Conservation (phyloP, 2,329 filamentous ascomycete genomes). For the Diaporthe amygdali region DNA sequence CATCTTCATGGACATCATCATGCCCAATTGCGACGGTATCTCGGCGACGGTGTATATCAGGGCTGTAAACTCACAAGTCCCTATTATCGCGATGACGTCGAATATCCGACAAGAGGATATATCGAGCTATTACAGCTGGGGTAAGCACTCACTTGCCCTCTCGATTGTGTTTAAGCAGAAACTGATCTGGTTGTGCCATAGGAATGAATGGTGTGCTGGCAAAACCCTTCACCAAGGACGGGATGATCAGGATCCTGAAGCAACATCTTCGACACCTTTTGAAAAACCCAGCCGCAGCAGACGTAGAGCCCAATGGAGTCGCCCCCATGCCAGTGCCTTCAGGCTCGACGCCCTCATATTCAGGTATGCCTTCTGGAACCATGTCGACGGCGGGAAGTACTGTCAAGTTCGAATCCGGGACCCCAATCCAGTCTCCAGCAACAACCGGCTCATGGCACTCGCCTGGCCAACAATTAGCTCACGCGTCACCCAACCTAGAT, state of each 20-base stretch:
- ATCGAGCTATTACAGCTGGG: constrained; percentile 95
- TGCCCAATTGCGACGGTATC: constrained; percentile 94
- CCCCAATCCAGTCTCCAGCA: constrained; percentile 60
- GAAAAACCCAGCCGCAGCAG: constrained; percentile 60
- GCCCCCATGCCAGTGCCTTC: constrained; percentile 27
- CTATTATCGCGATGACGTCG: constrained; percentile 98
- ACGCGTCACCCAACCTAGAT: constrained; percentile 54
- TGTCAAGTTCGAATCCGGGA: constrained; percentile 57
- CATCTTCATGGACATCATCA: constrained; percentile 93
- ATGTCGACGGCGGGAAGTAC: constrained; percentile 37
- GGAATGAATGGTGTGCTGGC: constrained; percentile 98
- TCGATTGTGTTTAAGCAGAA: not conserved
- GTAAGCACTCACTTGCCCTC: constrained; percentile 57
- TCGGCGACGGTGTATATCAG: constrained; percentile 93
- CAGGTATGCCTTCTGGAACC: constrained; percentile 39
- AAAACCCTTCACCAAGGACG: constrained; percentile 93
- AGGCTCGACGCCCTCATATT: constrained; percentile 29
- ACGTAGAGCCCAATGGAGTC: constrained; percentile 39
- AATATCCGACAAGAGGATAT: constrained; percentile 98
- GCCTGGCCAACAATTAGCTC: constrained; percentile 53
- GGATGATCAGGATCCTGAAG: constrained; percentile 83
- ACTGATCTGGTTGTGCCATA: constrained; percentile 40
- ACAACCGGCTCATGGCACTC: constrained; percentile 56
- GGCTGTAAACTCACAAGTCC: constrained; percentile 79
- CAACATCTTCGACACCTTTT: constrained; percentile 87